A percentile compares a stretch with the other conserved stretches of the same genome.
phyloP scores from a whole-genome alignment of 805 yeast species.

The Middelhovenomyces tepae region DNA sequence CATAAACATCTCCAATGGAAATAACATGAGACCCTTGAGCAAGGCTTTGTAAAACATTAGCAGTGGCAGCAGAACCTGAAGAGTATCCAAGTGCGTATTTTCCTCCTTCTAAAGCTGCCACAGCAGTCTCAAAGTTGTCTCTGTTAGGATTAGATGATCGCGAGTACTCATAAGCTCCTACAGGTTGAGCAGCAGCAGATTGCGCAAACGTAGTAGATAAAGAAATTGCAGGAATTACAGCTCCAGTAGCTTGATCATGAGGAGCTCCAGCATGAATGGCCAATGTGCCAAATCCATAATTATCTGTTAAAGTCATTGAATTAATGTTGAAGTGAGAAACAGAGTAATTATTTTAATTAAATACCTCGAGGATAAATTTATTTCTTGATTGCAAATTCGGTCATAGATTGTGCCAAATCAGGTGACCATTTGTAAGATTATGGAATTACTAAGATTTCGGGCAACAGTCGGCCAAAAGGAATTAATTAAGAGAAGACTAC shows the following conservation, averaged over 20 bases:
- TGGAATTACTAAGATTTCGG: no score
- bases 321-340: no score
- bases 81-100: constrained; percentile 59
- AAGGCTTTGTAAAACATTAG: constrained; percentile 63
- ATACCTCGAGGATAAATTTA: no score
- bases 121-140: constrained; percentile 66
- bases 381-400: no score
- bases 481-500: no score
- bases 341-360: no score
- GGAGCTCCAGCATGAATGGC: constrained; percentile 81
- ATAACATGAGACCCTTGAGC: constrained; percentile 66
- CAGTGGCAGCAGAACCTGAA: constrained; percentile 83
- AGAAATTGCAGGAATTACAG: constrained; percentile 78
- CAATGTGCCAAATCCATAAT: constrained; percentile 51
- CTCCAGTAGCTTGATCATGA: constrained; percentile 68
- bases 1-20: constrained; percentile 79
- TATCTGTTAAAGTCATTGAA: constrained; percentile 32
- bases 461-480: no score
- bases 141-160: constrained; percentile 84
- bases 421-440: no score
- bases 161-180: constrained; percentile 76
- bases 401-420: no score
- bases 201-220: constrained; percentile 82
- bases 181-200: constrained; percentile 63
- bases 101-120: constrained; percentile 73